phyloP scores from a whole-genome alignment of 352 stramenopile genomes.

The Globisporangium solare region DNA sequence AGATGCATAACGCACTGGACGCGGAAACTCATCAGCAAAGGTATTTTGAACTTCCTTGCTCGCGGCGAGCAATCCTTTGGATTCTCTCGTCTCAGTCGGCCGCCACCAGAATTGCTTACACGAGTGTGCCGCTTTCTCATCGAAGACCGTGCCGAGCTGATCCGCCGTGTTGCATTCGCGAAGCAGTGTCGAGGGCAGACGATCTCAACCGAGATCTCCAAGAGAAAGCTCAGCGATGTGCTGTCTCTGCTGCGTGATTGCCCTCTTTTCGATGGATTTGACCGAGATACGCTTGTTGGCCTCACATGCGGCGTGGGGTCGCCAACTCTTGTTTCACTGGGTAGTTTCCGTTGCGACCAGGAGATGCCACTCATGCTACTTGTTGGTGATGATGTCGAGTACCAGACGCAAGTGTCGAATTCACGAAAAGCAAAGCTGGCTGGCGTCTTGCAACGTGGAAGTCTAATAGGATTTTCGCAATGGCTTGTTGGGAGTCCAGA shows the following conservation, averaged over 20 bases:
- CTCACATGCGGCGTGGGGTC: background rate
- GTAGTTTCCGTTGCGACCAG: background rate
- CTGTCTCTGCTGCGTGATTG: constrained; percentile 3
- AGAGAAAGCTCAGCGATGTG: constrained; percentile 7
- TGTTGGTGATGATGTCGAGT: background rate
- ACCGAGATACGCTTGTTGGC: constrained; percentile 9
- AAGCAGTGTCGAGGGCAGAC: constrained; percentile 13
- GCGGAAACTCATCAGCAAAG: constrained; percentile 3
- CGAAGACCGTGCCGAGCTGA: constrained; percentile 28
- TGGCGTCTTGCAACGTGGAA: background rate
- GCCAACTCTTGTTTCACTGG: background rate
- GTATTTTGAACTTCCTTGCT: background rate
- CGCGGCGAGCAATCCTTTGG: background rate
- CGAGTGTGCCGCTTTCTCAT: constrained; percentile 19
- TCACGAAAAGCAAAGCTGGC: background rate
- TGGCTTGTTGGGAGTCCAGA: constrained; percentile 1
- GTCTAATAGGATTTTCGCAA: constrained; percentile 1
- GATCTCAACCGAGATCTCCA: constrained; percentile 12
- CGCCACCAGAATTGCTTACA: constrained; percentile 15
- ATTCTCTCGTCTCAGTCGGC: constrained; percentile 4
- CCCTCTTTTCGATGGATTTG: constrained; percentile 3
- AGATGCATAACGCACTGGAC: constrained; percentile 6
- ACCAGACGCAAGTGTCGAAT: background rate
- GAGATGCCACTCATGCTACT: background rate
- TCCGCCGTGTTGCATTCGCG: constrained; percentile 26